Percentiles rank a stretch among this genome's conserved stretches.
These are phyloP conservation scores for Hypoxylon rubiginosum DNA, from an alignment of 2,329 filamentous ascomycete genomes.

Conservation along the genomic window DNA sequence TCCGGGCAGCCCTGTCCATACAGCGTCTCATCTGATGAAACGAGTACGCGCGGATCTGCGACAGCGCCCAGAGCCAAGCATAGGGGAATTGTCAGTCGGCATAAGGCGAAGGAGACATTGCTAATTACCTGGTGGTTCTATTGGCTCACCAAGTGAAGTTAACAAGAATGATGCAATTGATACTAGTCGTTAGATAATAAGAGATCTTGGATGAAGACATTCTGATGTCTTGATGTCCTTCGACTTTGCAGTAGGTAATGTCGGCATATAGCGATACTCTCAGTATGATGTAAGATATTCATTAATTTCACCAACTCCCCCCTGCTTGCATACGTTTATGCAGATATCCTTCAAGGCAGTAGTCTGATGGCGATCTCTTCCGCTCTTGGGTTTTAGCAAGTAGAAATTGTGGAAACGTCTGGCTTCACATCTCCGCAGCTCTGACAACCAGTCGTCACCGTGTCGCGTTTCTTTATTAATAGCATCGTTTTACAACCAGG, in stretches of 20 bases:
- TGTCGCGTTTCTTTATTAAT: conserved; percentile 21
- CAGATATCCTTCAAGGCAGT: not conserved
- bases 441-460: conserved; percentile 12
- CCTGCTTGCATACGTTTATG: not conserved
- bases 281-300: not conserved
- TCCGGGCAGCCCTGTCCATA: conserved; percentile 8
- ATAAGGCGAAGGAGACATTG: conserved; percentile 6
- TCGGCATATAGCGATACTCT: not conserved
- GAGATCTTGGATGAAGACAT: no score
- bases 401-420: conserved; percentile 18
- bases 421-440: conserved; percentile 5
- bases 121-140: not conserved
- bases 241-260: not conserved
- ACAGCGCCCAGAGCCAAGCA: conserved; percentile 39
- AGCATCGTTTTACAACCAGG: conserved; percentile 1
- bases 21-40: conserved; percentile 39
- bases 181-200: no score
- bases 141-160: not conserved
- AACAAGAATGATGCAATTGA: conserved; percentile 25
- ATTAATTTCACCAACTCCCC: not conserved
- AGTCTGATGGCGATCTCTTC: conserved; percentile 22
- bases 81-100: conserved; percentile 1
- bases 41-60: conserved; percentile 41
- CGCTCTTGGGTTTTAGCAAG: conserved; percentile 5
- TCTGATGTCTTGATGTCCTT: conserved; percentile 1